Evolutionary conservation across 371 early-diverging fungal species (phyloP).

Genomic region (Mortierella sp.): DNA sequence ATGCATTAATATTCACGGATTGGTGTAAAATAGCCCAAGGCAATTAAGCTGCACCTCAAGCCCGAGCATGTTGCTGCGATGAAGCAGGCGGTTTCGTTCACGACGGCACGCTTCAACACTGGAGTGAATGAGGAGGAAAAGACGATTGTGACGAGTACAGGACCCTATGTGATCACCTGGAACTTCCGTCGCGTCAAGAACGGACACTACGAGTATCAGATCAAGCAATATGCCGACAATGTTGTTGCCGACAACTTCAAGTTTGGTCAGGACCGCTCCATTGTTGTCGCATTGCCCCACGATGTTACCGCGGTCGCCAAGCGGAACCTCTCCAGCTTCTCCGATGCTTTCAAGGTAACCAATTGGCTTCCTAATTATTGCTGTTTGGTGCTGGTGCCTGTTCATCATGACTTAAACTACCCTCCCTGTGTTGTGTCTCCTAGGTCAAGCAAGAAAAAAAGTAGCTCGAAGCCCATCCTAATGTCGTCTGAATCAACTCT

Average conservation of each 20-base stretch:
- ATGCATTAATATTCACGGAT: not conserved
- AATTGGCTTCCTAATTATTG: not conserved
- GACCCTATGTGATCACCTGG: constrained; percentile 96
- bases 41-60: constrained; percentile 84
- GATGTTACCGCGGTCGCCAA: constrained; percentile 52
- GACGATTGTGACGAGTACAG: constrained; percentile 89
- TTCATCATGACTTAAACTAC: not conserved
- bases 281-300: constrained; percentile 78
- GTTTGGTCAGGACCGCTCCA: constrained; percentile 76
- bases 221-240: constrained; percentile 84
- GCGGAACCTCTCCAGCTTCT: constrained; percentile 30
- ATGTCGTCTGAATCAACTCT: not conserved
- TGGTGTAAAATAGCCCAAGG: constrained; percentile 69
- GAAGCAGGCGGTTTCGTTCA: constrained; percentile 81
- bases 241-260: constrained; percentile 95
- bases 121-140: constrained; percentile 78
- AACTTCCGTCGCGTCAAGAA: constrained; percentile 86
- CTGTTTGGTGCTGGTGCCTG: not conserved
- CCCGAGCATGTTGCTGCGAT: constrained; percentile 95
- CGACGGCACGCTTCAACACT: constrained; percentile 94
- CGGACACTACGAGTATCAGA: constrained; percentile 86
- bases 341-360: constrained; percentile 31
- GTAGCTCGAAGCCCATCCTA: not conserved
- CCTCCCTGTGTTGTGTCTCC: not conserved
- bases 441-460: constrained; percentile 3